Evolutionary conservation across 2,329 filamentous ascomycete genomes (phyloP), one percentile per base, ranked within the genome.

Genomic region (Chalaropsis ovoidea): DNA sequence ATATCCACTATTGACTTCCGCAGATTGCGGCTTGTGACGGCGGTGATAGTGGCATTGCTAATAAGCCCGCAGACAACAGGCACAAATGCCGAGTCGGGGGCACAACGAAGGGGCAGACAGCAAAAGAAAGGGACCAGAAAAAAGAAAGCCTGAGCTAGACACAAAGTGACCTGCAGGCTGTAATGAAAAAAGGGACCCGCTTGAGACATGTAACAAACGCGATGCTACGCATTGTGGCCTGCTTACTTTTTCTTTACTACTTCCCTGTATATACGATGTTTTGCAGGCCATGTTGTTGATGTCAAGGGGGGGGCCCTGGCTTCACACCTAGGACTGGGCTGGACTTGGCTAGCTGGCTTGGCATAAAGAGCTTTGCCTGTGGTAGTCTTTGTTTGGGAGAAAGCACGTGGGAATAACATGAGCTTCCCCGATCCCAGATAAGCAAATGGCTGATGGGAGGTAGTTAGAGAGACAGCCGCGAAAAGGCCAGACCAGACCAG

Each of bases 271-370:
- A 35, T 58, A 22, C 24, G 13, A 35, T 58, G 24, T 58, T 35
- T 58, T 56, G 52, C 24, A 56, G 52, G 22, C 52, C 15, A 56
- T 31, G 6, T 56, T 31, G 42, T 13, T 27, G 45, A 49, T 49
- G 11, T 43, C 42, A 17, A 43, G 42, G n/a, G n/a, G 43, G 49
- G 52, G 27, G 17, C 52, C 52, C 52, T 56, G 52, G 52, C 52
- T 35, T 35, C 8, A 13, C 27, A 31, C 52, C 35, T 58, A 7
- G 24, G 52, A 13, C 52, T 56, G 11, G 52, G 8, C 43, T 19
- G n/a, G 43, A 17, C 43, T 47, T 47, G 52, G 52, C 31, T 17
- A 13, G 47, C 47, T 52, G 47, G 47, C 47, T 52, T 52, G 47
- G 47, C 47, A 52, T 24, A 11, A 31, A 31, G 24, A n/a, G 43